phyloP scores from a whole-genome alignment of 108 stramenopile genomes.

The Nitzschia palea region DNA sequence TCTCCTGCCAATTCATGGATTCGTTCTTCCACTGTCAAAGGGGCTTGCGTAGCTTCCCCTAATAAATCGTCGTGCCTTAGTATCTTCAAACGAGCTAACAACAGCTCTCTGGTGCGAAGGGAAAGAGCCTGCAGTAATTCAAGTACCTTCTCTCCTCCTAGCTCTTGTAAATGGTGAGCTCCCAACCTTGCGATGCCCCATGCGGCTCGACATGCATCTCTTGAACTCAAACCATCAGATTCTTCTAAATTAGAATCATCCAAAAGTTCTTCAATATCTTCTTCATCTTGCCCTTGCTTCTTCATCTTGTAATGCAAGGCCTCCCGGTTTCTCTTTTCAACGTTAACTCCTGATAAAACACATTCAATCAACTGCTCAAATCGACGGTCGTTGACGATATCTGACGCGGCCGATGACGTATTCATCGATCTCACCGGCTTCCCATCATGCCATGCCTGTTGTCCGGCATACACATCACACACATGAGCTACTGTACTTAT shows the following conservation, averaged over 20 bases:
- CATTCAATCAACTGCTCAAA: conserved; percentile 69
- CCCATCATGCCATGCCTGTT: not conserved
- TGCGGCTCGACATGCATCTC: conserved; percentile 59
- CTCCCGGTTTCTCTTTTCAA: conserved; percentile 30
- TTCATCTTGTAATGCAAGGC: conserved; percentile 7
- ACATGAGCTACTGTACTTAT: conserved; percentile 46
- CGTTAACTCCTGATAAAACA: conserved; percentile 51
- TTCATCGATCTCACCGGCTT: not conserved
- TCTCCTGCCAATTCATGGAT: conserved; percentile 40
- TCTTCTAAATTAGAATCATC: conserved; percentile 31
- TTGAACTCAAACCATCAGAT: conserved; percentile 42
- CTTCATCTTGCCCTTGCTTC: conserved; percentile 6
- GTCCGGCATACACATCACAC: conserved; percentile 38
- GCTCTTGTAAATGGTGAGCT: conserved; percentile 22
- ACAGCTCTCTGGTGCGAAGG: conserved; percentile 41
- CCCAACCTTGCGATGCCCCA: conserved; percentile 53
- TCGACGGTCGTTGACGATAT: conserved; percentile 48
- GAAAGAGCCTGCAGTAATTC: conserved; percentile 48
- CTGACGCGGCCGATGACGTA: conserved; percentile 14
- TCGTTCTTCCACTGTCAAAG: conserved; percentile 32
- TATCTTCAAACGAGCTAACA: conserved; percentile 40
- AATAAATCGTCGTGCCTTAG: conserved; percentile 29
- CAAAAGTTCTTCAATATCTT: conserved; percentile 41
- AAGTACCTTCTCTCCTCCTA: conserved; percentile 41
- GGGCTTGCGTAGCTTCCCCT: not conserved